Base-by-base conservation (phyloP, 2,329 filamentous ascomycete genomes). In the Sodiomyces alkalinus region DNA sequence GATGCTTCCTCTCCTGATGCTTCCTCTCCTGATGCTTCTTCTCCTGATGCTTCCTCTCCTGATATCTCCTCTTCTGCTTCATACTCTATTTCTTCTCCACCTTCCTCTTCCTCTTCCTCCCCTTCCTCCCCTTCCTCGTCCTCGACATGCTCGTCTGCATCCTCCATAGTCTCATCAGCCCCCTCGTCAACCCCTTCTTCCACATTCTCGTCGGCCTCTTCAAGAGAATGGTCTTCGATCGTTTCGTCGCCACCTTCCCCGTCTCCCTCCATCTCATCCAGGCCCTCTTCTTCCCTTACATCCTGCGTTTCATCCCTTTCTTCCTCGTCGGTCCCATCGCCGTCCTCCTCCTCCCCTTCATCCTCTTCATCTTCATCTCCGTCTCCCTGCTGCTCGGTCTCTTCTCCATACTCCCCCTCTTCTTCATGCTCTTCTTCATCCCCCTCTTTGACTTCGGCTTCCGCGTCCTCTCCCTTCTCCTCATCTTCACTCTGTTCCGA, bases 121-220 rank as follows among this genome's bases (percentile, higher is more conserved):
- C 41, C 42, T 22, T 46, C 45, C 11, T 45, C 44, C 3, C 33
- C 38, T 18, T 33, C 40, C 18, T 38, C 41, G 7, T 42, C 32
- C n/a, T 27, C 31, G 12, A 17, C 33, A 9, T 32, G 26, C 20
- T 22, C 37, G 8, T 48, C 42, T 5, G 39, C 43, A 13, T 47
- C 45, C 7, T 28, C 32, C 16, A 40, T 39, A 8, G 43, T 44
- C 5, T 41, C 43, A 22, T 45, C 45, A n/a, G 43, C 43, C 3
- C 33, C 39, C 21, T 33, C 40, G 16, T 39, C 41, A 6, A 41
- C 31, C 13, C 27, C 30, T 7, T 28, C 19, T 5, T 28, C 19
- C 27, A n/a, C 19, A 7, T 12, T 20, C 7, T 20, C 12, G 12
- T 22, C 27, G 10, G 19, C 29, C 10, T 49, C 47, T 7, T 51